These are phyloP conservation scores for Thymus mandschuricus DNA, from an alignment of 257 asterid genomes.

Conservation along the genomic window DNA sequence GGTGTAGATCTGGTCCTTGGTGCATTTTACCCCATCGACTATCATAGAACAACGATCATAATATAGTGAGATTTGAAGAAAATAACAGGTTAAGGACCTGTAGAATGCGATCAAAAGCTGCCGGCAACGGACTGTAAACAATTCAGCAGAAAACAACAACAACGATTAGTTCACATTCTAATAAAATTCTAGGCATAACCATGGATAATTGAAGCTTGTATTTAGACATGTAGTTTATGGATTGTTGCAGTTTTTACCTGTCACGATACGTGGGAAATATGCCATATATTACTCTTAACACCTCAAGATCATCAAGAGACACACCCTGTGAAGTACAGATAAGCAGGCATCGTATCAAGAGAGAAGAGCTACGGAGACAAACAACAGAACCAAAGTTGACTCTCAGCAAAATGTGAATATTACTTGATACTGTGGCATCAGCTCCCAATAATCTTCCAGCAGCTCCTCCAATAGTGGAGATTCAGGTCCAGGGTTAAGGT, in stretches of 20 bases:
- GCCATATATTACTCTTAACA: slow-evolving; percentile 85
- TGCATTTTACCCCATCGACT: slow-evolving; percentile 22
- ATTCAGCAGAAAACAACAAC: slow-evolving; percentile 24
- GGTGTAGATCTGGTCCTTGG: background rate
- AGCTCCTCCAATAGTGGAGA: slow-evolving; percentile 84
- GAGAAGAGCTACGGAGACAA: background rate
- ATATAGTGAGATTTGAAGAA: slow-evolving; percentile 27
- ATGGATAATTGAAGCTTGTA: background rate
- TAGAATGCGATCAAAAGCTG: slow-evolving; percentile 81
- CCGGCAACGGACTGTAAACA: slow-evolving; percentile 77
- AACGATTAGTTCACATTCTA: slow-evolving; percentile 19
- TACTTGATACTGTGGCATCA: slow-evolving; percentile 96
- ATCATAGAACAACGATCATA: slow-evolving; percentile 30
- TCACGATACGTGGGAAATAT: slow-evolving; percentile 92
- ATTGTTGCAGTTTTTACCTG: slow-evolving; percentile 53
- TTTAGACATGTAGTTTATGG: background rate
- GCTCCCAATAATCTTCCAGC: slow-evolving; percentile 92
- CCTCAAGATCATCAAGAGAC: slow-evolving; percentile 64
- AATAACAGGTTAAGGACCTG: slow-evolving; percentile 58
- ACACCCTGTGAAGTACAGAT: slow-evolving; percentile 51
- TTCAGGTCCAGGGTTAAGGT: slow-evolving; percentile 81
- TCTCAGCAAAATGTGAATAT: background rate
- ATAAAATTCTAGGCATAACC: background rate
- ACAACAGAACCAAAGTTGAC: background rate
- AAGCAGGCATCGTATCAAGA: slow-evolving; percentile 1